Evolutionary conservation across 2,329 filamentous ascomycete species (phyloP), one percentile per base, ranked within the genome.

Genomic region (Penicillium brasilianum): DNA sequence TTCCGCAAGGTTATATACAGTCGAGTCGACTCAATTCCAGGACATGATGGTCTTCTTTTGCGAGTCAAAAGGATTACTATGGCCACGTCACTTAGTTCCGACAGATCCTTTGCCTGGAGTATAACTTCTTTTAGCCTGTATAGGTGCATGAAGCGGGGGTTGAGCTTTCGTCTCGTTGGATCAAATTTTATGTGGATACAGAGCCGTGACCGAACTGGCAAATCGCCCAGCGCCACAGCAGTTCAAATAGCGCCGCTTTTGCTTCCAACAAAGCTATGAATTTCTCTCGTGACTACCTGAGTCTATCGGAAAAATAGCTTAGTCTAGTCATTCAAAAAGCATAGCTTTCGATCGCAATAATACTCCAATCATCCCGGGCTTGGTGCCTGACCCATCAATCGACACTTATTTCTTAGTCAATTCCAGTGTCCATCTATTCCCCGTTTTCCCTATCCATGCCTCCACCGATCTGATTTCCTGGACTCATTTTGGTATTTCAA

Each of bases 341-440:
- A 48, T 48, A 25, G 44, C 25, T 30, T 32, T 9, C 8, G 44
- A 30, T 18, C 22, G 5, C 2, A n/a, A 22, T 28, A 18, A 44
- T 44, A 83, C 82, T 62, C 81, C 80, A 1, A 78, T 82, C 34
- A 67, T 82, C 2, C 77, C 81, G 4, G 81, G 81, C 13, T 83
- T 78, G 55, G 74, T 81, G 54, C 77, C 81, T 0, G 80, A 82
- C 61, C 81, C 81, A 1, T 79, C 76, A 48, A 81, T 80, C 59
- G 65, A 74, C 25, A 80, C 77, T 0, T 81, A 78, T 66, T 82
- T 80, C 69, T 80, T 80, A 55, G 78, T 78, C 1, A 75, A 75
- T 2, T 81, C 80, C 1, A 79, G 75, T n/a, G 83, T 83, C 68
- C 71, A 78, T 54, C 73, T 75, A 1, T 82, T 80, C 49, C 81